phyloP scores from a whole-genome alignment of 2,329 filamentous ascomycete species.

The Verticillium nubilum region DNA sequence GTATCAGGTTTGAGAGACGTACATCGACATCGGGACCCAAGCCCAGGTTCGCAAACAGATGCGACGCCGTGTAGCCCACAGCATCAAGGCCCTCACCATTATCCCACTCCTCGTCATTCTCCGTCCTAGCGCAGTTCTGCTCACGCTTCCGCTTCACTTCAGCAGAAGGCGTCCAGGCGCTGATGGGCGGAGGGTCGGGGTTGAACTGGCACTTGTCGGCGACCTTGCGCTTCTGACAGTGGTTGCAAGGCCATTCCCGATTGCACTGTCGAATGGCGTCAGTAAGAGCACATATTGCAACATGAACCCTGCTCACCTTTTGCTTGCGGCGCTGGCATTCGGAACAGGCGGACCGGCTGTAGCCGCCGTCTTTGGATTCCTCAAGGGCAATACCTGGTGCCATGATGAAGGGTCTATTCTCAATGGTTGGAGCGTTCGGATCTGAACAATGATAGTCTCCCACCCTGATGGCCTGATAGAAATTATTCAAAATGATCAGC shows the following conservation, averaged over 20 bases:
- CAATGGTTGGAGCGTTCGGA: not conserved
- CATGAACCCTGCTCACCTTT: conserved; percentile 19
- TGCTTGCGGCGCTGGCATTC: conserved; percentile 36
- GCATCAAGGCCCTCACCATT: conserved; percentile 23
- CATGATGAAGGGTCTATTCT: not conserved
- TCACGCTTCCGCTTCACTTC: conserved; percentile 8
- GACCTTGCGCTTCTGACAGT: conserved; percentile 33
- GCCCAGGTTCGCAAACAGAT: conserved; percentile 22
- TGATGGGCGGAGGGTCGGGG: not conserved
- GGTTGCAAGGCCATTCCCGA: conserved; percentile 32
- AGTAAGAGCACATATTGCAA: not conserved
- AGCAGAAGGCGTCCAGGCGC: conserved; percentile 9
- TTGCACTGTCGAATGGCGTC: conserved; percentile 24
- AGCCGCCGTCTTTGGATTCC: not conserved
- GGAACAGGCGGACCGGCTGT: conserved; percentile 27
- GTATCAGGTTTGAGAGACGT: not conserved
- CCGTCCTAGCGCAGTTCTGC: not conserved
- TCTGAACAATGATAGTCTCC: not conserved
- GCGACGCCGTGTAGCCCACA: conserved; percentile 27
- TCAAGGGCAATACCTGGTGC: not conserved
- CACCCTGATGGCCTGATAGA: no score
- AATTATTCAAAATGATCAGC: not conserved
- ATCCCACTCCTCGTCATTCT: conserved; percentile 15
- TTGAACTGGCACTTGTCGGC: conserved; percentile 28
- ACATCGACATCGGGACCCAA: not conserved